Percentiles rank a stretch among this genome's conserved stretches.
These are phyloP conservation scores for Chenopodium berlandieri DNA, from an alignment of 148 eudicot species.

Conservation along the genomic window DNA sequence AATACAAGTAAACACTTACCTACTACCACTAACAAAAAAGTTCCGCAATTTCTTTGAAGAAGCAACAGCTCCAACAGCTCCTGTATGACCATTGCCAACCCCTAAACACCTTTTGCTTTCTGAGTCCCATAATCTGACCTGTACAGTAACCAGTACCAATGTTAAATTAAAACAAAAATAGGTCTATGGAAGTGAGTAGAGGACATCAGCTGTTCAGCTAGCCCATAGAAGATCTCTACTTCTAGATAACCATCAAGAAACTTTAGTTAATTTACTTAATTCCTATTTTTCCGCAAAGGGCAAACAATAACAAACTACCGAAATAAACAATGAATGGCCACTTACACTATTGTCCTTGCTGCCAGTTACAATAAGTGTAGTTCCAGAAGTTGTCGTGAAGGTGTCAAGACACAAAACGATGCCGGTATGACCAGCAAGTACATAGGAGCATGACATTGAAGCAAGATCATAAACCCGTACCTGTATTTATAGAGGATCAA, in stretches of 20 bases:
- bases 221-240: neutral
- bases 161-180: neutral
- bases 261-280: too few relatives aligned
- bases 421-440: slow-evolving; percentile 85
- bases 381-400: slow-evolving; percentile 62
- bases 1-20: slow-evolving; percentile 40
- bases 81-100: slow-evolving; percentile 80
- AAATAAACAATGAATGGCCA: slow-evolving; percentile 8
- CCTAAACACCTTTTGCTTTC: slow-evolving; percentile 61
- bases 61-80: slow-evolving; percentile 94
- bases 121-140: slow-evolving; percentile 95
- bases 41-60: slow-evolving; percentile 67
- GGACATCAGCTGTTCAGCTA: neutral
- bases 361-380: slow-evolving; percentile 76
- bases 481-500: slow-evolving; percentile 37
- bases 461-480: slow-evolving; percentile 85
- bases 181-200: neutral
- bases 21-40: slow-evolving; percentile 93
- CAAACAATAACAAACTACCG: neutral
- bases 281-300: too few relatives aligned
- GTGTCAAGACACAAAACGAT: slow-evolving; percentile 85
- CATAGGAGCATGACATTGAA: slow-evolving; percentile 96
- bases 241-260: neutral
- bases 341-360: slow-evolving; percentile 97
- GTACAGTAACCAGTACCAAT: slow-evolving; percentile 21